These are phyloP conservation scores for Botrytis paeoniae DNA, from an alignment of 2,329 filamentous ascomycete species.

Conservation along the genomic window DNA sequence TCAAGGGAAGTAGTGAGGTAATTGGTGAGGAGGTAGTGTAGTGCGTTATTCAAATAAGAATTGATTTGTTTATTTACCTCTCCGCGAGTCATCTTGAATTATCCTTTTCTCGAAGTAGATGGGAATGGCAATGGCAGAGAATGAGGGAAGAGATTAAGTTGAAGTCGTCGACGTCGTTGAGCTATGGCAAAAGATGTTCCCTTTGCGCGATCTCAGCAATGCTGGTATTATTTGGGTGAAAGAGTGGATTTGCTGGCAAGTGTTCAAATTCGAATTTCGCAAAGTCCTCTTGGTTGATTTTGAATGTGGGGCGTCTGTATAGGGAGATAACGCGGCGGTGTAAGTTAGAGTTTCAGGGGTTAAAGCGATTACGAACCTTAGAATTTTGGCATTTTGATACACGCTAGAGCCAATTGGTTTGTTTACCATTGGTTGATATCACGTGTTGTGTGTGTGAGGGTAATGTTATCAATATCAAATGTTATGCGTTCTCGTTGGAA, in stretches of 20 bases:
- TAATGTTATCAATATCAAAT: not conserved
- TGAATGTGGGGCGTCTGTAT: conserved; percentile 4
- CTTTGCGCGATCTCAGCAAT: conserved; percentile 10
- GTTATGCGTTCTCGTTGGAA: not conserved
- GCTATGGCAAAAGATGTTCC: conserved; percentile 17
- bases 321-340: conserved; percentile 15
- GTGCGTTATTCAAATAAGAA: not conserved
- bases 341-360: conserved; percentile 9
- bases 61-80: conserved; percentile 24
- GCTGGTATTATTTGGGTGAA: not conserved
- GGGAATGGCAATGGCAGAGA: not conserved
- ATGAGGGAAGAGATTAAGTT: not conserved
- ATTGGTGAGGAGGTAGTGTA: not conserved
- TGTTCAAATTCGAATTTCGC: not conserved
- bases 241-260: conserved; percentile 15
- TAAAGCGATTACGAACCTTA: not conserved
- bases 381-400: not conserved
- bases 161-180: conserved; percentile 3
- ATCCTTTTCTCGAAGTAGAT: conserved; percentile 4
- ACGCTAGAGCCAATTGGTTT: not conserved
- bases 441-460: not conserved
- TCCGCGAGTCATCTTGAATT: conserved; percentile 28
- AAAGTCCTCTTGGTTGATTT: conserved; percentile 12
- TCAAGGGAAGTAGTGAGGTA: not conserved
- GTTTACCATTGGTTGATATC: not conserved